Percentiles rank a stretch among this genome's conserved stretches.
Conservation (phyloP, 306 rosid species). For the Dalbergia oliveri region DNA sequence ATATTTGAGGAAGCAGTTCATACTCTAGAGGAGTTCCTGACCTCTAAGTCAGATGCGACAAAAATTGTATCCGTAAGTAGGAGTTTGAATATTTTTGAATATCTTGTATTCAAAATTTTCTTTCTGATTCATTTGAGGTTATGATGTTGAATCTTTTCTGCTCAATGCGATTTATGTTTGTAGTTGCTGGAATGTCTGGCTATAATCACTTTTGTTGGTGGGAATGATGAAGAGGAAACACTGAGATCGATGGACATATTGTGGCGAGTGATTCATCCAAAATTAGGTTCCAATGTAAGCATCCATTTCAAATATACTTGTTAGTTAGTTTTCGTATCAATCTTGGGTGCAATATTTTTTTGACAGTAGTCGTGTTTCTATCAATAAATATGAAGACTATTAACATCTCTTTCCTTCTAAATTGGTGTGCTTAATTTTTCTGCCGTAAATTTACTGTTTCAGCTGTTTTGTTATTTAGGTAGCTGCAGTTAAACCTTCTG, state of each 20-base stretch:
- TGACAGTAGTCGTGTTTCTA: not conserved
- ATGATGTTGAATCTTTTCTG: slow-evolving; percentile 2
- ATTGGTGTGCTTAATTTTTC: slow-evolving; percentile 5
- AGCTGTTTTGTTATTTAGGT: slow-evolving; percentile 55
- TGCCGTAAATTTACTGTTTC: not conserved
- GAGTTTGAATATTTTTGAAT: slow-evolving; percentile 23
- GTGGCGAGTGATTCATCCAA: slow-evolving; percentile 89
- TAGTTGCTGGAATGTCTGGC: slow-evolving; percentile 85
- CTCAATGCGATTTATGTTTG: slow-evolving; percentile 27
- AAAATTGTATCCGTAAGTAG: slow-evolving; percentile 61
- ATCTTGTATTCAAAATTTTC: slow-evolving; percentile 1
- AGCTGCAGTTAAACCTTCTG: slow-evolving; percentile 63
- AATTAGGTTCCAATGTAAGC: slow-evolving; percentile 68
- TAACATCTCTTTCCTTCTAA: not conserved
- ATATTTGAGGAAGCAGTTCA: slow-evolving; percentile 68
- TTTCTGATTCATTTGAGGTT: not conserved
- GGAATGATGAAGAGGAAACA: slow-evolving; percentile 74
- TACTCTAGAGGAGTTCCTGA: slow-evolving; percentile 65
- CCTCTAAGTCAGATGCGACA: slow-evolving; percentile 58
- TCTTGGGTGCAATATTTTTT: not conserved
- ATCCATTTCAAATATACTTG: slow-evolving; percentile 1
- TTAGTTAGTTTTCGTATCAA: slow-evolving; percentile 18
- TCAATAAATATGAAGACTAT: not conserved
- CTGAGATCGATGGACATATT: slow-evolving; percentile 75
- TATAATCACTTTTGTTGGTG: slow-evolving; percentile 78